These are phyloP conservation scores for Rhizopus microsporus DNA, from an alignment of 371 early-diverging fungal species.

Conservation along the genomic window DNA sequence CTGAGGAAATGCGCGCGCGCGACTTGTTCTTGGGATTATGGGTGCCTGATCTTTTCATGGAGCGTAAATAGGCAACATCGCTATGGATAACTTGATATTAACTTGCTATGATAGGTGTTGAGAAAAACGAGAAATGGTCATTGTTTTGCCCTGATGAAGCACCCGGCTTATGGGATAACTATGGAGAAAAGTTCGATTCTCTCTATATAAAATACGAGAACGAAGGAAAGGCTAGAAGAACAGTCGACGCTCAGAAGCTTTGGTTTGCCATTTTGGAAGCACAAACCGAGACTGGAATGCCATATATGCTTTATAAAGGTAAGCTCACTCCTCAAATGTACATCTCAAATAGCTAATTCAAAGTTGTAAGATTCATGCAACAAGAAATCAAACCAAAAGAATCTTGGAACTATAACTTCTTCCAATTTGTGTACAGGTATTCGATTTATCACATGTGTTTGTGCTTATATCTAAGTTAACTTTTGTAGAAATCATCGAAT, in stretches of 20 bases:
- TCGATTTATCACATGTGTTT: neutral
- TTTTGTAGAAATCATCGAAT: slow-evolving; percentile 90
- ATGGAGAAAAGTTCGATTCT: slow-evolving; percentile 95
- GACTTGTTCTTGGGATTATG: slow-evolving; percentile 98
- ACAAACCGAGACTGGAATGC: slow-evolving; percentile 99
- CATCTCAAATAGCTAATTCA: neutral
- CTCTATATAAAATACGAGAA: slow-evolving; percentile 93
- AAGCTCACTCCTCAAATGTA: neutral
- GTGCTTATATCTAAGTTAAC: neutral
- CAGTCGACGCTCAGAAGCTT: slow-evolving; percentile 96
- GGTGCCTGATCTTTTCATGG: slow-evolving; percentile 99
- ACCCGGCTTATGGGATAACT: slow-evolving; percentile 88
- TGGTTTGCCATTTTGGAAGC: slow-evolving; percentile 98
- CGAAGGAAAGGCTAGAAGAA: slow-evolving; percentile 83
- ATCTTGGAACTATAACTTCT: slow-evolving; percentile 96
- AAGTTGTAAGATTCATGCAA: slow-evolving; percentile 75
- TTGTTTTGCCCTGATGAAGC: slow-evolving; percentile 98
- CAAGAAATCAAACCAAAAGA: slow-evolving; percentile 95
- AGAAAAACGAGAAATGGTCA: slow-evolving; percentile 93
- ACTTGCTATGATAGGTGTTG: slow-evolving; percentile 58
- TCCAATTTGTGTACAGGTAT: slow-evolving; percentile 75
- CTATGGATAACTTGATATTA: neutral
- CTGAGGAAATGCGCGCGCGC: slow-evolving; percentile 97
- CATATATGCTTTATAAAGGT: slow-evolving; percentile 99
- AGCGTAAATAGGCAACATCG: slow-evolving; percentile 51